phyloP scores from a whole-genome alignment of 441 rosid species.

The Eutrema salsugineum region DNA sequence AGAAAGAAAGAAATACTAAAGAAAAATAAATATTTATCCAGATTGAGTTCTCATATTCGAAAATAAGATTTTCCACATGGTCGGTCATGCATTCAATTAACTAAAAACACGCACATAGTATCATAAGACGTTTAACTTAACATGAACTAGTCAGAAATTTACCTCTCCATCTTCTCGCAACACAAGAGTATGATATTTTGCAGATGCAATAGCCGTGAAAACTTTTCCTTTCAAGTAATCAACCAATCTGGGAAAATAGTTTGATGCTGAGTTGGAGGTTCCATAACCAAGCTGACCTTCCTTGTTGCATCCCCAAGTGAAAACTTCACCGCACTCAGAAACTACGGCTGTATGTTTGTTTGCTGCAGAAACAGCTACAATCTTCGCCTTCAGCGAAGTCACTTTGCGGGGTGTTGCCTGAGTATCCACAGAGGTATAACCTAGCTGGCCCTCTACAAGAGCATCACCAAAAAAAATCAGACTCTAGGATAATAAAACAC shows the following conservation, averaged over 20 bases:
- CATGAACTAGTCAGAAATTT: neutral
- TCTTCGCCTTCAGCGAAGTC: slow-evolving; percentile 64
- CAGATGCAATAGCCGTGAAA: slow-evolving; percentile 60
- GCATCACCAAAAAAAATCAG: slow-evolving; percentile 27
- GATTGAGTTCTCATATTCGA: neutral
- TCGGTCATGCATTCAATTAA: neutral
- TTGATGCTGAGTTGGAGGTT: slow-evolving; percentile 97
- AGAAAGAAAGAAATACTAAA: slow-evolving; percentile 28
- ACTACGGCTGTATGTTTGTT: slow-evolving; percentile 96
- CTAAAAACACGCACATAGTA: neutral
- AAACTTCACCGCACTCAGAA: slow-evolving; percentile 91
- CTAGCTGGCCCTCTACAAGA: slow-evolving; percentile 96
- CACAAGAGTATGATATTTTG: slow-evolving; percentile 92
- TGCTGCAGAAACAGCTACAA: slow-evolving; percentile 95
- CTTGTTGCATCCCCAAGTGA: slow-evolving; percentile 98
- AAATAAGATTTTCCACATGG: neutral
- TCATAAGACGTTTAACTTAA: neutral
- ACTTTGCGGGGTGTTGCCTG: slow-evolving; percentile 98
- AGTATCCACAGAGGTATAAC: slow-evolving; percentile 91
- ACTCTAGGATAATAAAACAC: neutral
- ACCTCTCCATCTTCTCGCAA: slow-evolving; percentile 94
- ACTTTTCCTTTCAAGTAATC: slow-evolving; percentile 89
- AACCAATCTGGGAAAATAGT: slow-evolving; percentile 88
- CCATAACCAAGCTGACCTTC: slow-evolving; percentile 99
- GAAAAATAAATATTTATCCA: slow-evolving; percentile 5